Evolutionary conservation across 345 rosid genomes (phyloP).

Genomic region (Bruguiera sexangula): DNA sequence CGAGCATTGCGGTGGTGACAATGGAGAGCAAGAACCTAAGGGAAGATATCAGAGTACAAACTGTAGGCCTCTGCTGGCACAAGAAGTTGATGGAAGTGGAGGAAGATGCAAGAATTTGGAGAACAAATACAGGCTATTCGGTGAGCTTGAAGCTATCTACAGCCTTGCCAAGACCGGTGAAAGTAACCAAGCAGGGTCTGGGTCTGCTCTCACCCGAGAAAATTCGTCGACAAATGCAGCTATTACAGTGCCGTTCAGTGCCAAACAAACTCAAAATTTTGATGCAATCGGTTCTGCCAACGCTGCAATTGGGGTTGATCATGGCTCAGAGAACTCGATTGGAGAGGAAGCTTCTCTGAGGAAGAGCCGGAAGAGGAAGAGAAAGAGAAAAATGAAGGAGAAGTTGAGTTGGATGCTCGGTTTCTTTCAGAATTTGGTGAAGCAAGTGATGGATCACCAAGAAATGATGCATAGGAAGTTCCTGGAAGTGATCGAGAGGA

Average conservation of each 20-base stretch:
- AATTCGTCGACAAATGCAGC: constrained; percentile 23
- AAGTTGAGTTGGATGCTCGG: constrained; percentile 18
- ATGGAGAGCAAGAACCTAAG: constrained; percentile 9
- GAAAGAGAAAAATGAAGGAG: constrained; percentile 36
- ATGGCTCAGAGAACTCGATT: constrained; percentile 31
- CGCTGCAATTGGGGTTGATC: constrained; percentile 22
- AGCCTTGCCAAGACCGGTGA: constrained; percentile 24
- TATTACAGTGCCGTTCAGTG: constrained; percentile 8
- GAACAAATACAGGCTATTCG: constrained; percentile 23
- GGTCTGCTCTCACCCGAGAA: constrained; percentile 37
- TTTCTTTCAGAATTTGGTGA: constrained; percentile 40
- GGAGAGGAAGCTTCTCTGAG: constrained; percentile 26
- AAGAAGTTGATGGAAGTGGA: constrained; percentile 7
- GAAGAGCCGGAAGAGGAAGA: constrained; percentile 31
- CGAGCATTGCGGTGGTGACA: not conserved
- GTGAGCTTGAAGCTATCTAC: constrained; percentile 46
- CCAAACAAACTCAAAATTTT: constrained; percentile 10
- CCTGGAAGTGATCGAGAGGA: constrained; percentile 41
- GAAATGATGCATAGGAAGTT: constrained; percentile 37
- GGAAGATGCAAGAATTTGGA: constrained; percentile 26
- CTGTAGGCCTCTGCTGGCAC: not conserved
- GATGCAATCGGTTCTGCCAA: constrained; percentile 9
- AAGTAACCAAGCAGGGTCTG: constrained; percentile 34
- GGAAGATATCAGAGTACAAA: not conserved
- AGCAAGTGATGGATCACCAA: constrained; percentile 48